Base-by-base conservation (phyloP, 1,284 basidiomycete genomes). In the Meripilus lineatus region DNA sequence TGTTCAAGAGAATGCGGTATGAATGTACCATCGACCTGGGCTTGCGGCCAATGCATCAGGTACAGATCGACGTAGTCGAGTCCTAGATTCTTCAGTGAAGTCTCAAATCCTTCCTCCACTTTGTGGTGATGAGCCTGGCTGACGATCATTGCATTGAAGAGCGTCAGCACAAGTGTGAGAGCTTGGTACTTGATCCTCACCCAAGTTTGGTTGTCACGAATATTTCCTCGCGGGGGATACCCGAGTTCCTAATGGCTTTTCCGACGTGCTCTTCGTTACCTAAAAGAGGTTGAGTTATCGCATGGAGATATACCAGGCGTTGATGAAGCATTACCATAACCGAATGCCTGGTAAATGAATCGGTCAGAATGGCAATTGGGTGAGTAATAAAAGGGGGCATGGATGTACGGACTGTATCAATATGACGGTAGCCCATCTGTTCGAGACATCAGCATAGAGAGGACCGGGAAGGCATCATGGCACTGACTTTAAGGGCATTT, bases 1-100 rank as follows among this genome's bases (percentile, higher is more conserved):
- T 30, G 17, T 37, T 15, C 26, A 18, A 20, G 28, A 1, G 23
- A 14, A 15, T 39, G 32, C 23, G 50, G 46, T 20, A 53, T 8
- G 32, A 25, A 37, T 23, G 14, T n/a, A 43, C 45, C 50, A 32
- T 52, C 55, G 35, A 49, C 49, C 32, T 48, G 40, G 4, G 52
- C 52, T n/a, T 10, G 8, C n/a, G 52, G 52, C 53, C 53, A 55
- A 24, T 51, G 55, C 45, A 52, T 53, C 32, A 52, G 35, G 32
- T 52, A 50, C 32, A 49, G 60, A 57, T 87, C 82, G 39, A 87
- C 68, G 59, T 86, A 85, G 20, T 71, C 76, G 28, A 75, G 53
- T 21, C 70, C 70, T 5, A 87, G 70, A 50, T 74, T 70, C 43
- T 70, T 61, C 20, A 89, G 65, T 8, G 76, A 79, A 40, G 68